Conservation (phyloP, 1,139 yeast genomes). For the Magnusiomyces clavatus region DNA sequence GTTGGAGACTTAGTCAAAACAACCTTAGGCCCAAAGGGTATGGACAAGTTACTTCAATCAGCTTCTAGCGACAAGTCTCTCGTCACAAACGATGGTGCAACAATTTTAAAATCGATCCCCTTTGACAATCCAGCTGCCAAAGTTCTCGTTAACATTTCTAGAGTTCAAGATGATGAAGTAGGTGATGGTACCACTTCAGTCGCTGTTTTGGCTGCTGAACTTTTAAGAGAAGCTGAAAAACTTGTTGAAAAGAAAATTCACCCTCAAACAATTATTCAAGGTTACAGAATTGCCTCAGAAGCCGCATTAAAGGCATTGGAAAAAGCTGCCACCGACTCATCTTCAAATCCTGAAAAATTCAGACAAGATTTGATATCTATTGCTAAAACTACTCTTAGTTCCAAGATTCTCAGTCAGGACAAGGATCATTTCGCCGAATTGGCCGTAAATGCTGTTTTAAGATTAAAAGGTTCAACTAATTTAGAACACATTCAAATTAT, state of each 20-base stretch:
- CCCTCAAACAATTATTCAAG: conserved; percentile 96
- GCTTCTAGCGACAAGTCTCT: conserved; percentile 70
- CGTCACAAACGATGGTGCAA: conserved; percentile 97
- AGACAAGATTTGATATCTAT: conserved; percentile 73
- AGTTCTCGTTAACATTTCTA: conserved; percentile 88
- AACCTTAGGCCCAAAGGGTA: conserved; percentile 96
- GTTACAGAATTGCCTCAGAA: conserved; percentile 79
- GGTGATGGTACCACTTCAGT: conserved; percentile 99
- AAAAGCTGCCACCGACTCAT: conserved; percentile 69
- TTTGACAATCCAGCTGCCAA: conserved; percentile 98
- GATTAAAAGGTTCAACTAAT: conserved; percentile 91
- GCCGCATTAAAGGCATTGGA: conserved; percentile 80
- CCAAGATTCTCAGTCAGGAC: conserved; percentile 92
- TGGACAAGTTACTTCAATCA: conserved; percentile 91
- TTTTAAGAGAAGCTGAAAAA: conserved; percentile 90
- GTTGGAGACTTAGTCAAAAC: conserved; percentile 96
- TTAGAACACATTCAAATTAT: conserved; percentile 90
- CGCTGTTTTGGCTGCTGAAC: conserved; percentile 85
- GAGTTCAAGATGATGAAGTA: conserved; percentile 97
- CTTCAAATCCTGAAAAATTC: conserved; percentile 53
- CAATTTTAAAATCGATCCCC: conserved; percentile 88
- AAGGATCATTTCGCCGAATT: conserved; percentile 79
- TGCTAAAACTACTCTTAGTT: conserved; percentile 88
- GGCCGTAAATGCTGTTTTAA: conserved; percentile 89
- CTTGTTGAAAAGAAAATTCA: conserved; percentile 88